A percentile compares a stretch with the other conserved stretches of the same genome.
These are phyloP conservation scores for Bombardia bombarda DNA, from an alignment of 495 filamentous ascomycete species.

Conservation along the genomic window DNA sequence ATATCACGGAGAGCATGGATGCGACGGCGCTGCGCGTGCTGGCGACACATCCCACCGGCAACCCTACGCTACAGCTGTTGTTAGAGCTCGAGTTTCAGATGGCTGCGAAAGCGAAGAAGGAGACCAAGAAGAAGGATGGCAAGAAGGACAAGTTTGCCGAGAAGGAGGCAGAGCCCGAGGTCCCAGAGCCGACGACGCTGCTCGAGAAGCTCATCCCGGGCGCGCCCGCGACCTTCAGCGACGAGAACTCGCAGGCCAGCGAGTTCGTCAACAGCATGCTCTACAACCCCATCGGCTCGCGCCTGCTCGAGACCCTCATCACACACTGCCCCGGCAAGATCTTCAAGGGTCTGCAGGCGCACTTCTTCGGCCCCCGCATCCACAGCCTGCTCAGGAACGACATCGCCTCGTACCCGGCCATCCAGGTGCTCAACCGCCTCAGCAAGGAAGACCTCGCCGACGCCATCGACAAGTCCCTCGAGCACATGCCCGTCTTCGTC, in stretches of 20 bases:
- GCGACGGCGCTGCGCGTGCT: conserved; percentile 67
- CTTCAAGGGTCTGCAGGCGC: conserved; percentile 75
- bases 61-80: conserved; percentile 80
- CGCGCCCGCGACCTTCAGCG: conserved; percentile 34
- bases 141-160: conserved; percentile 18
- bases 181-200: conserved; percentile 9
- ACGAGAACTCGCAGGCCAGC: conserved; percentile 32
- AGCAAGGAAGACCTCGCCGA: conserved; percentile 72
- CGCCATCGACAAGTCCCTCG: conserved; percentile 57
- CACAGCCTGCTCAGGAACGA: conserved; percentile 76
- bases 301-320: conserved; percentile 79
- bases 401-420: conserved; percentile 77
- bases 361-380: conserved; percentile 67
- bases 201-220: conserved; percentile 35
- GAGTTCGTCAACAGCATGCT: conserved; percentile 76
- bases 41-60: conserved; percentile 79
- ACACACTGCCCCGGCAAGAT: conserved; percentile 71
- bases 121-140: conserved; percentile 18
- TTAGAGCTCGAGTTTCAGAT: conserved; percentile 73
- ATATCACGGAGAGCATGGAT: conserved; percentile 62
- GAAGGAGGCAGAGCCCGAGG: conserved; percentile 6
- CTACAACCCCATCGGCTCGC: conserved; percentile 83
- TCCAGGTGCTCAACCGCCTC: conserved; percentile 70
- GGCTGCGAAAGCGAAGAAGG: conserved; percentile 52
- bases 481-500: conserved; percentile 61